Conservation (phyloP, 2,329 filamentous ascomycete genomes). For the Clonostachys sp. region DNA sequence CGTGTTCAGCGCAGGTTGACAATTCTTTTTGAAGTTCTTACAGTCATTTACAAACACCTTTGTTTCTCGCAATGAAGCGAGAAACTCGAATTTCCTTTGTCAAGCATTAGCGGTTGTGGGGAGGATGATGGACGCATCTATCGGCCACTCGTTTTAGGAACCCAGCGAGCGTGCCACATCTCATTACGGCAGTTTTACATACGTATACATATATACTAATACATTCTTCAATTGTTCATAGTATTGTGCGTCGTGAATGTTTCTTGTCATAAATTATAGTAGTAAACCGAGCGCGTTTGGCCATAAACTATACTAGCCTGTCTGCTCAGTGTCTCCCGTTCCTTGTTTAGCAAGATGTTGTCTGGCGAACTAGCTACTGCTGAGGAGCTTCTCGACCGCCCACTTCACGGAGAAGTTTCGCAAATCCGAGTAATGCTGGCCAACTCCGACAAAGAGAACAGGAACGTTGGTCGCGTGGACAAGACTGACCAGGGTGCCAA, state of each 20-base stretch:
- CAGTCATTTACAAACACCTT: background rate
- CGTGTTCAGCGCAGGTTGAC: background rate
- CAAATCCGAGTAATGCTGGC: conserved; percentile 65
- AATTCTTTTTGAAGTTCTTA: conserved; percentile 1
- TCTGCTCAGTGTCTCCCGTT: background rate
- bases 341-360: background rate
- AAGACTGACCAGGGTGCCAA: conserved; percentile 90
- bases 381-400: conserved; percentile 63
- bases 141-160: background rate
- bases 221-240: background rate
- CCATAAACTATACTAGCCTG: no score
- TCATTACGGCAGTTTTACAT: no score
- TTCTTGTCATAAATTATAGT: no score
- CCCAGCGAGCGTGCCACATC: background rate
- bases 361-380: conserved; percentile 29
- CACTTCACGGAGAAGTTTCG: conserved; percentile 66
- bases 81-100: conserved; percentile 2
- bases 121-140: background rate
- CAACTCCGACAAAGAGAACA: conserved; percentile 81
- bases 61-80: background rate
- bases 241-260: no score
- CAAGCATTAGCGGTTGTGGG: background rate
- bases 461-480: conserved; percentile 97
- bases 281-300: no score
- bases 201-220: background rate